Conservation (phyloP, 2,329 filamentous ascomycete genomes). For the Thielaviopsis musarum region DNA sequence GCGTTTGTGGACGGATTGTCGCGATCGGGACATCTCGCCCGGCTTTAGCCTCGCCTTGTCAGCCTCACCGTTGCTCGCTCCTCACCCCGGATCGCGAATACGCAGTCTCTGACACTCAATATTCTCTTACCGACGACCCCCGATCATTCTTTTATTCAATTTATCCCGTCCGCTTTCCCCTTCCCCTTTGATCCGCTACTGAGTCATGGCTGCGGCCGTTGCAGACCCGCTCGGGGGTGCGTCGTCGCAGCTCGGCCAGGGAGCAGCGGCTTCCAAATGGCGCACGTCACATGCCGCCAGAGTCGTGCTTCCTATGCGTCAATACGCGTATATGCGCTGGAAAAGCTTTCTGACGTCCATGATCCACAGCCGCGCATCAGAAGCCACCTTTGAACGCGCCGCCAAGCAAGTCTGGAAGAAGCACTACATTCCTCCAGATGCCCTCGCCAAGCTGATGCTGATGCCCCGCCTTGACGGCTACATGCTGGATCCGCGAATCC, state of each 20-base stretch:
- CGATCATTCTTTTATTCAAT: neutral
- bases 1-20: neutral
- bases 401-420: slow-evolving; percentile 16
- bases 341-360: neutral
- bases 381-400: neutral
- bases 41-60: neutral
- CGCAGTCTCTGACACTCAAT: neutral
- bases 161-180: neutral
- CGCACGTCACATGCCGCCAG: neutral
- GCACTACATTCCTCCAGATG: slow-evolving; percentile 32
- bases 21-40: neutral
- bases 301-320: slow-evolving; percentile 6
- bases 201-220: slow-evolving; percentile 4
- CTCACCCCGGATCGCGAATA: neutral
- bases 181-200: neutral
- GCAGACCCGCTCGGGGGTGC: neutral
- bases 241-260: neutral
- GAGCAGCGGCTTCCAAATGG: neutral
- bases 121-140: neutral
- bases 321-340: slow-evolving; percentile 8
- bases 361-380: neutral
- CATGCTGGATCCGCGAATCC: slow-evolving; percentile 40
- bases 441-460: slow-evolving; percentile 42
- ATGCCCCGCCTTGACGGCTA: slow-evolving; percentile 33
- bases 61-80: no score